Base-by-base conservation (phyloP, 768 basidiomycete species). In the Panaeolus papilionaceus region DNA sequence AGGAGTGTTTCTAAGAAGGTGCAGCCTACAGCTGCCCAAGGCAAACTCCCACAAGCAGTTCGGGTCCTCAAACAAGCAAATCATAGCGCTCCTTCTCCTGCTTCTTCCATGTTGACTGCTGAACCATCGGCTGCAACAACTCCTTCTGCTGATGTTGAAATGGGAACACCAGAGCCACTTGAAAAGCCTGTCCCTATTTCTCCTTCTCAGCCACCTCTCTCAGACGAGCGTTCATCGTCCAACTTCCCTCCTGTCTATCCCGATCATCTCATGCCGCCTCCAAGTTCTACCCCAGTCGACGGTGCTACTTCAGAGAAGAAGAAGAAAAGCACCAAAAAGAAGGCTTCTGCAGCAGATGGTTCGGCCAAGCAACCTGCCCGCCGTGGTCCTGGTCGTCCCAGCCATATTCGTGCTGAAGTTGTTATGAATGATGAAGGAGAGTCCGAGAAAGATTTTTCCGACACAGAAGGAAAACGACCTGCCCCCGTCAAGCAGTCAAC, bases 1-100 rank as follows among this genome's bases (percentile, higher is more conserved):
- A 71, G 69, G 44, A 71, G 67, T 14, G 54, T 69, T 44, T 67
- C 72, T 28, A 79, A 75, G 68, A 80, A 78, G 64, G 18, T 69
- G 64, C 71, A 64, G 28, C 38, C 16, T 6, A 9, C 54, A 23
- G 10, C 12, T 58, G 26, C 28, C 33, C 33, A 49, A 49, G 47
- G 28, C 28, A 58, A 58, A 37, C 54, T 58, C 28, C 54, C 54
- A 28, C 54, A 58, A 37, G 54, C 54, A 58, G 54, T 58, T 37
- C 54, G 54, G 54, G 54, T 58, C 54, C 54, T 58, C 16, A 58
- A 58, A 58, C 54, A 58, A 58, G 54, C 54, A 58, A 58, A 58
- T 33, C 14, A 58, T 1, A 18, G 26, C 14, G 54, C 28, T 28
- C 16, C 26, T 58, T 58, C 54, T 33, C 54, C 54, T 16, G 54